phyloP scores from a whole-genome alignment of 1,139 yeast species.

The Nakaseomyces nivariensis region DNA sequence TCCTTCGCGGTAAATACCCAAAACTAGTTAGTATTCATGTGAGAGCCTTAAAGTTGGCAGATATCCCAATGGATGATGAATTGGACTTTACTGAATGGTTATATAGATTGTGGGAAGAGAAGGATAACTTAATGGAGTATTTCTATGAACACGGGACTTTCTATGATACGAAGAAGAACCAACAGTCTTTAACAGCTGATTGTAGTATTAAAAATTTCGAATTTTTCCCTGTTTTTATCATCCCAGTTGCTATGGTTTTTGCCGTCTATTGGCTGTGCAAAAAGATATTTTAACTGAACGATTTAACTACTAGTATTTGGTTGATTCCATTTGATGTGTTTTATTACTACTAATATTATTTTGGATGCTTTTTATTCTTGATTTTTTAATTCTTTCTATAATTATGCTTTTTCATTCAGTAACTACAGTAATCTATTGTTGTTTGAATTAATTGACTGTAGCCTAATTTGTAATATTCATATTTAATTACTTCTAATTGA shows the following conservation, averaged over 20 bases:
- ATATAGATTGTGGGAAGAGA: constrained; percentile 61
- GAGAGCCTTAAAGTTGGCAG: constrained; percentile 45
- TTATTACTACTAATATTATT: neutral
- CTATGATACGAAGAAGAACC: constrained; percentile 16
- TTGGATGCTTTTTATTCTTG: neutral
- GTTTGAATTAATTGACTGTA: neutral
- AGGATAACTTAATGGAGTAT: constrained; percentile 56
- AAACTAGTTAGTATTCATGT: constrained; percentile 52
- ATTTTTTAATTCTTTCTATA: no score
- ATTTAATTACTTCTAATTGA: neutral
- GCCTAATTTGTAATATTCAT: neutral
- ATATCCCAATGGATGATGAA: constrained; percentile 58
- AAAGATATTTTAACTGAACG: neutral
- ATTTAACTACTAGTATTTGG: neutral
- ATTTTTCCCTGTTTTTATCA: constrained; percentile 10
- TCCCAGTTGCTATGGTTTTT: constrained; percentile 7
- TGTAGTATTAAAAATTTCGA: constrained; percentile 12
- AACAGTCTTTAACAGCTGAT: constrained; percentile 13
- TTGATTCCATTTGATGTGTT: neutral
- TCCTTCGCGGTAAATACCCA: constrained; percentile 66
- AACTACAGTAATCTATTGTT: no score
- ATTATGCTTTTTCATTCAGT: no score
- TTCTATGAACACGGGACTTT: constrained; percentile 54
- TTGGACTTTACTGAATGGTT: constrained; percentile 71
- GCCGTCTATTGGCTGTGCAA: neutral